Percentiles rank a stretch among this genome's conserved stretches.
These are phyloP conservation scores for Scleroderma citrinum DNA, from an alignment of 768 basidiomycete genomes.

Conservation along the genomic window DNA sequence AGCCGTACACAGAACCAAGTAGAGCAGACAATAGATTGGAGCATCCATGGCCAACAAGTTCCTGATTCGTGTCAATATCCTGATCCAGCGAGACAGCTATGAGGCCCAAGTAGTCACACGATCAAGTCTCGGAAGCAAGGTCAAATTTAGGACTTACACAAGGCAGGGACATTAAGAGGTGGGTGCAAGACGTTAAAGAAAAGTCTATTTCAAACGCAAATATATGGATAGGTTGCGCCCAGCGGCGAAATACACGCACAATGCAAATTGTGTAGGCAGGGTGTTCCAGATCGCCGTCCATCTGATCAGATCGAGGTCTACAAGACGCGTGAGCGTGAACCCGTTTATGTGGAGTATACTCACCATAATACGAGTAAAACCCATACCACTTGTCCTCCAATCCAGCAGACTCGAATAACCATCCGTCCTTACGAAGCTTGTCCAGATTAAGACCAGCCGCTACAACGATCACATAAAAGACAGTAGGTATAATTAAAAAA, in stretches of 20 bases:
- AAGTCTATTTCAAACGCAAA: slow-evolving; percentile 35
- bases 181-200: slow-evolving; percentile 86
- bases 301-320: slow-evolving; percentile 57
- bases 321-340: neutral
- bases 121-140: neutral
- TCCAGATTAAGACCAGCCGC: slow-evolving; percentile 56
- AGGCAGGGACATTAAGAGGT: slow-evolving; percentile 83
- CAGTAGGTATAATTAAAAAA: slow-evolving; percentile 69
- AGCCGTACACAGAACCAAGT: slow-evolving; percentile 70
- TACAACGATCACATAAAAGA: slow-evolving; percentile 80
- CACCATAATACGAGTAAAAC: slow-evolving; percentile 79
- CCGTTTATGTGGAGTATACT: slow-evolving; percentile 10
- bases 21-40: slow-evolving; percentile 82
- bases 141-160: slow-evolving; percentile 42
- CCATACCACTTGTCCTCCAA: slow-evolving; percentile 61
- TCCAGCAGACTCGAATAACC: slow-evolving; percentile 70
- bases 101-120: neutral
- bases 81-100: slow-evolving; percentile 82
- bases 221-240: slow-evolving; percentile 21
- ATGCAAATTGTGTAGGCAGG: slow-evolving; percentile 89
- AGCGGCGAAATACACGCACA: slow-evolving; percentile 48
- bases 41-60: slow-evolving; percentile 88
- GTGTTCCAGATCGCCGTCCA: slow-evolving; percentile 73
- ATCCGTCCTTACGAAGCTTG: slow-evolving; percentile 58
- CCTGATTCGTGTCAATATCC: slow-evolving; percentile 88